These are phyloP conservation scores for Magnolia officinalis DNA, from an alignment of 164 flowering plant genomes.

Conservation along the genomic window DNA sequence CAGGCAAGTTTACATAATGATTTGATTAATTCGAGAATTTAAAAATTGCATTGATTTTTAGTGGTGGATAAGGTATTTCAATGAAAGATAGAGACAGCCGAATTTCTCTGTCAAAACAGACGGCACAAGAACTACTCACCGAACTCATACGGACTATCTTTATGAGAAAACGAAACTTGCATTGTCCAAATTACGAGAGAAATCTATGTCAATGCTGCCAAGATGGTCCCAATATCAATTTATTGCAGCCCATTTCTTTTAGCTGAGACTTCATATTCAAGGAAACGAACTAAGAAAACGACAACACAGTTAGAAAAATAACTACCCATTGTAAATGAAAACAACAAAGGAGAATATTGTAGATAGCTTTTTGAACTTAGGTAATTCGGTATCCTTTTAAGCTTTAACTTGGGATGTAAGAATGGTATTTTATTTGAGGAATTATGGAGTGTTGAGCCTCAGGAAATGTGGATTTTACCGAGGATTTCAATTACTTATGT, in stretches of 20 bases:
- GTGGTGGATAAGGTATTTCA: conserved; percentile 8
- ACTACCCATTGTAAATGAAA: background rate
- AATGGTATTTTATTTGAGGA: background rate
- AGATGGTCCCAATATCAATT: conserved; percentile 13
- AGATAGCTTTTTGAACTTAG: background rate
- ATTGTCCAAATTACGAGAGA: conserved; percentile 7
- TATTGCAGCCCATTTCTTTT: conserved; percentile 4
- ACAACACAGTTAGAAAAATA: background rate
- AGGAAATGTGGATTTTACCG: background rate
- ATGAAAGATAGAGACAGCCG: background rate
- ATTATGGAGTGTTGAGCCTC: background rate
- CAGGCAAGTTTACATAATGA: background rate
- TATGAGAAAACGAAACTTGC: conserved; percentile 2
- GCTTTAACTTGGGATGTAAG: conserved; percentile 9
- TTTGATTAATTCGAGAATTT: background rate
- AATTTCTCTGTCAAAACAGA: background rate
- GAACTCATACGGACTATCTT: background rate
- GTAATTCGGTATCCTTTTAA: background rate
- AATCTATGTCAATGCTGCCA: conserved; percentile 4
- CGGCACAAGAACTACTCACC: conserved; percentile 4
- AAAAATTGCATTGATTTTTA: background rate
- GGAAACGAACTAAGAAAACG: background rate
- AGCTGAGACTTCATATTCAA: background rate
- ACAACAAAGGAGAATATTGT: background rate
- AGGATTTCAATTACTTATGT: background rate